A percentile compares a stretch with the other conserved stretches of the same genome.
Evolutionary conservation across 768 basidiomycete genomes (phyloP).

Genomic region (Mycena epipterygia): DNA sequence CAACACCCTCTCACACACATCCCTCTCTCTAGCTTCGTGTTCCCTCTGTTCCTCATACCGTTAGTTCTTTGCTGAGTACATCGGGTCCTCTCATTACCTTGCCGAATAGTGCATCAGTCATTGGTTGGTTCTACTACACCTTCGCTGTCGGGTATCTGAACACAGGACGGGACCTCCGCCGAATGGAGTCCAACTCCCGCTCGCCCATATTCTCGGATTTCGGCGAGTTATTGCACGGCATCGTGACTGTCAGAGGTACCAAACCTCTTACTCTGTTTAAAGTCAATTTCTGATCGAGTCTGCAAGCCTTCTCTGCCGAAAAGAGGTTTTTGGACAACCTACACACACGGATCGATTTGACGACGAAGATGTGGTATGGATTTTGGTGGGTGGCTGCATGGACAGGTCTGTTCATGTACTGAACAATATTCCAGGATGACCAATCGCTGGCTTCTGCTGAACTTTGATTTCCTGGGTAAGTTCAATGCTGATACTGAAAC

Average conservation of each 20-base stretch:
- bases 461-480: too few relatives aligned
- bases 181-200: slow-evolving; percentile 17
- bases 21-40: slow-evolving; percentile 59
- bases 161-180: slow-evolving; percentile 3
- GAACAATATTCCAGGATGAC: too few relatives aligned
- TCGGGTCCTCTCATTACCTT: slow-evolving; percentile 42
- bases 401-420: slow-evolving; percentile 32
- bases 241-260: slow-evolving; percentile 92
- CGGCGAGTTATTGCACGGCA: slow-evolving; percentile 85
- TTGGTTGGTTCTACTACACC: too few relatives aligned
- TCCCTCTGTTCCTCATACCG: not conserved
- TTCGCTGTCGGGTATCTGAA: slow-evolving; percentile 1
- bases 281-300: too few relatives aligned
- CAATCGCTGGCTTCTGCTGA: too few relatives aligned
- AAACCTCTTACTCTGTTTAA: too few relatives aligned
- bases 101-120: too few relatives aligned
- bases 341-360: slow-evolving; percentile 76
- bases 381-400: too few relatives aligned
- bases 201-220: slow-evolving; percentile 85
- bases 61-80: too few relatives aligned
- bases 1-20: slow-evolving; percentile 64
- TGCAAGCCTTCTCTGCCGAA: slow-evolving; percentile 83
- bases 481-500: too few relatives aligned
- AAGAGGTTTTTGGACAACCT: slow-evolving; percentile 80
- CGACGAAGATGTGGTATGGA: not conserved